Evolutionary conservation across 2,329 filamentous ascomycete species (phyloP), one percentile per base, ranked within the genome.

Genomic region (Botrytis pseudocinerea): DNA sequence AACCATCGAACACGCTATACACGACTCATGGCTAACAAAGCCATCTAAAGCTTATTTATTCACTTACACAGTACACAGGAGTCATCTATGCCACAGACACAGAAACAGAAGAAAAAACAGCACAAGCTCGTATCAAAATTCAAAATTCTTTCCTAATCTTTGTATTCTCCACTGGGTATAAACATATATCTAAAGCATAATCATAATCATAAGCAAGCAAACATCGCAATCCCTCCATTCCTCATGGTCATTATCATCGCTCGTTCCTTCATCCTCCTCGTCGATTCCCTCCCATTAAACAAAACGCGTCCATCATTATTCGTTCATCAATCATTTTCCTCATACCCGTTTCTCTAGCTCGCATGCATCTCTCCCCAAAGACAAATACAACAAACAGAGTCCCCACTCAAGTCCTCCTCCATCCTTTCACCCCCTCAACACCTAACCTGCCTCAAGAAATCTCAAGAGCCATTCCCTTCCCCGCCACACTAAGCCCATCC

Each of bases 81-180:
- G 28, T 18, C 25, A 22, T 4, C 25, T 6, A 35, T 25, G 25
- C 42, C 35, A n/a, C 8, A 35, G 18, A 22, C 25, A 1, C 10
- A 48, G 7, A 22, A 35, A 0, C 6, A 48, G 14, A 7, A 9
- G 44, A n/a, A 0, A 2, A 18, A 35, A 8, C 12, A 16, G 1
- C 1, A 65, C 35, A 2, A 6, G 28, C n/a, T 40, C 3, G 18
- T 68, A 54, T 54, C 32, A 16, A 40, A 32, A 42, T 57, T n/a
- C 10, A 68, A 68, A 28, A 57, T 68, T 54, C n/a, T 57, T 28
- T 57, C 51, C n/a, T 46, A 35, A 32, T 68, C 46, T 54, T 35
- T 40, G 64, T 57, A 69, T 69, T 69, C 35, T 69, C 35, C 40
- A 57, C n/a, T 32, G 65, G 51, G 65, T 69, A 69, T 69, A 69